These are phyloP conservation scores for Omphalotus olearius DNA, from an alignment of 1,284 basidiomycete species.

Conservation along the genomic window DNA sequence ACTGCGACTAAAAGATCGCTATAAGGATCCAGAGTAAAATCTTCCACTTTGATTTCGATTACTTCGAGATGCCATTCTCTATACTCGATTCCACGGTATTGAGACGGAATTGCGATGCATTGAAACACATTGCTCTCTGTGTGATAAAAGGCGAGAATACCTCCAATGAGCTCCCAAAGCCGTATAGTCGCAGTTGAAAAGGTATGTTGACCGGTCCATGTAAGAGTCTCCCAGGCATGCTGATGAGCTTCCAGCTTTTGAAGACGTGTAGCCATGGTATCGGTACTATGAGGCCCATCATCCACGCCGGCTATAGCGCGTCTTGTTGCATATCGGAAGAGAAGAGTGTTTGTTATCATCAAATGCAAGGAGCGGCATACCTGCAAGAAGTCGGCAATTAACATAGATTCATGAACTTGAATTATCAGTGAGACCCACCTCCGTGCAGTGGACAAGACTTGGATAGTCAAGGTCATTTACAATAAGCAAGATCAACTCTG, in stretches of 20 bases:
- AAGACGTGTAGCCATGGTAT: constrained; percentile 11
- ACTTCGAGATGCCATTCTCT: constrained; percentile 17
- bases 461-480: constrained; percentile 2
- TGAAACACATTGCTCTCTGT: constrained; percentile 8
- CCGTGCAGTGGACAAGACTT: constrained; percentile 2
- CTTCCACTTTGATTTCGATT: constrained; percentile 8
- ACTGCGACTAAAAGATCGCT: constrained; percentile 21
- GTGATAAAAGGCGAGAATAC: constrained; percentile 16
- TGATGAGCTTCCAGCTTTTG: constrained; percentile 14
- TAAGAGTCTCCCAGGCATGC: constrained; percentile 16
- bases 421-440: neutral
- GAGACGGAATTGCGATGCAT: constrained; percentile 19
- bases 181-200: neutral
- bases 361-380: constrained; percentile 9
- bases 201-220: constrained; percentile 6
- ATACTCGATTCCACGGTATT: constrained; percentile 12
- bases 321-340: constrained; percentile 15
- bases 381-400: neutral
- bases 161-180: constrained; percentile 21
- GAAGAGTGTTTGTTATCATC: constrained; percentile 1
- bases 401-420: neutral
- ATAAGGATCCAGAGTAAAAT: constrained; percentile 23
- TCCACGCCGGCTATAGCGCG: constrained; percentile 16
- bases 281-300: constrained; percentile 12
- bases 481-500: constrained; percentile 12